A percentile compares a stretch with the other conserved stretches of the same genome.
Conservation (phyloP, 371 early-diverging fungal species). For the Actinomortierella wolfii region DNA sequence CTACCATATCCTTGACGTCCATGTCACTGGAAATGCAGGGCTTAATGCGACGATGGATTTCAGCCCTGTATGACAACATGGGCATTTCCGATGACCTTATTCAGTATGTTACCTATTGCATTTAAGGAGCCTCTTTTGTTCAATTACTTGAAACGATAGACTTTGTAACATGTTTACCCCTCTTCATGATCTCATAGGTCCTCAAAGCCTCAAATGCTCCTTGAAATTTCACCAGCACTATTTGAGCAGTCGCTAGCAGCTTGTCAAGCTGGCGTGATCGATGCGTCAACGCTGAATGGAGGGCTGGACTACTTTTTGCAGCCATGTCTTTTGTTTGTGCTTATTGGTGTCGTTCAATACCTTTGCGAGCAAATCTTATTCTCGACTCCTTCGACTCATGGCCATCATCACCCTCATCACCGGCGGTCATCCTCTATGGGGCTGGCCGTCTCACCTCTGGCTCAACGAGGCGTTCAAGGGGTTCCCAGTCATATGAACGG, state of each 20-base stretch:
- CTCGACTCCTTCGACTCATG: constrained; percentile 11
- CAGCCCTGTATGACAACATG: constrained; percentile 43
- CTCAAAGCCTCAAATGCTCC: constrained; percentile 41
- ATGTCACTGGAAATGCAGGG: constrained; percentile 39
- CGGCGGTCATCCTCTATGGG: constrained; percentile 6
- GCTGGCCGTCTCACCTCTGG: constrained; percentile 23
- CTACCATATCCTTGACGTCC: constrained; percentile 19
- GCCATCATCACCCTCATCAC: background rate
- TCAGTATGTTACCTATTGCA: constrained; percentile 21
- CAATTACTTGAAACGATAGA: too few species aligned
- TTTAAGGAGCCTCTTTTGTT: background rate
- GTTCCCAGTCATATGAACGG: background rate
- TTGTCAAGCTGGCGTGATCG: constrained; percentile 41
- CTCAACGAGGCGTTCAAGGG: constrained; percentile 13
- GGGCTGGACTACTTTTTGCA: constrained; percentile 44
- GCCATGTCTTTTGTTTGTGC: constrained; percentile 37
- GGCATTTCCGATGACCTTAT: constrained; percentile 44
- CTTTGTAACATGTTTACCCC: too few species aligned
- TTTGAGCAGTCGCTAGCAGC: constrained; percentile 46
- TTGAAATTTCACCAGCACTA: constrained; percentile 41
- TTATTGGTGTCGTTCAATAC: constrained; percentile 42
- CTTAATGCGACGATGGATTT: constrained; percentile 40
- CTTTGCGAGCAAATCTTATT: constrained; percentile 44
- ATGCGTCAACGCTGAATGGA: constrained; percentile 26
- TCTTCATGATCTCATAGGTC: constrained; percentile 10